These are phyloP conservation scores for Fusarium brevicatenulatum DNA, from an alignment of 2,329 filamentous ascomycete genomes.

Conservation along the genomic window DNA sequence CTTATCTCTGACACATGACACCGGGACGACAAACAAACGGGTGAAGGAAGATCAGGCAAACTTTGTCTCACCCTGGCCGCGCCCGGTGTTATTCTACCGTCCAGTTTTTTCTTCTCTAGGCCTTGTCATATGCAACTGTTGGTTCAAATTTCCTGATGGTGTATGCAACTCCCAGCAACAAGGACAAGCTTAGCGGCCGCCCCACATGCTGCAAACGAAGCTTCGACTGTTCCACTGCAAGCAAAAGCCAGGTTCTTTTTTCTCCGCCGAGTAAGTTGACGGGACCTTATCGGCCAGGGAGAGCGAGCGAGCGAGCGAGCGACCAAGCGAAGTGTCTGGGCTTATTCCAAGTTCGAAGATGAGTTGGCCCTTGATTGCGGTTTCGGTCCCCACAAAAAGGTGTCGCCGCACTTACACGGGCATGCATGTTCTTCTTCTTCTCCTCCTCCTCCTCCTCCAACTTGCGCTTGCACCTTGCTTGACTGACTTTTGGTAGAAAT, in stretches of 20 bases:
- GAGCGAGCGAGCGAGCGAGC: background rate
- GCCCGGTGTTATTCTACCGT: constrained; percentile 24
- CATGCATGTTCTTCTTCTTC: background rate
- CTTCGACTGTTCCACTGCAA: constrained; percentile 16
- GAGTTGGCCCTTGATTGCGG: constrained; percentile 13
- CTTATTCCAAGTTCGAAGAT: constrained; percentile 20
- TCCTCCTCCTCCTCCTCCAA: background rate
- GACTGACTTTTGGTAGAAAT: constrained; percentile 36
- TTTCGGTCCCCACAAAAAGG: constrained; percentile 32
- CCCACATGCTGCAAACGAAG: constrained; percentile 45
- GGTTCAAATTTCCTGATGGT: constrained; percentile 28
- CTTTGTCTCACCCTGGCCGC: constrained; percentile 32
- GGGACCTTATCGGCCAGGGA: constrained; percentile 37
- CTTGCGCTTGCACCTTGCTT: background rate
- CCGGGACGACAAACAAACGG: background rate
- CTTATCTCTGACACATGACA: constrained; percentile 8
- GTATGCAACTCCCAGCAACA: constrained; percentile 36
- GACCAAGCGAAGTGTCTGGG: background rate
- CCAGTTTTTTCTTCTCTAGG: constrained; percentile 24
- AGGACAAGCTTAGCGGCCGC: constrained; percentile 16
- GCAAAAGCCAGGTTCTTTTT: constrained; percentile 4
- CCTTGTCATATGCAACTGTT: constrained; percentile 30
- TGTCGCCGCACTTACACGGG: constrained; percentile 39
- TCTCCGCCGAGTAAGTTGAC: constrained; percentile 14
- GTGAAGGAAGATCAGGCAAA: constrained; percentile 3